phyloP scores from a whole-genome alignment of 257 asterid genomes.

The Solanum bulbocastanum region DNA sequence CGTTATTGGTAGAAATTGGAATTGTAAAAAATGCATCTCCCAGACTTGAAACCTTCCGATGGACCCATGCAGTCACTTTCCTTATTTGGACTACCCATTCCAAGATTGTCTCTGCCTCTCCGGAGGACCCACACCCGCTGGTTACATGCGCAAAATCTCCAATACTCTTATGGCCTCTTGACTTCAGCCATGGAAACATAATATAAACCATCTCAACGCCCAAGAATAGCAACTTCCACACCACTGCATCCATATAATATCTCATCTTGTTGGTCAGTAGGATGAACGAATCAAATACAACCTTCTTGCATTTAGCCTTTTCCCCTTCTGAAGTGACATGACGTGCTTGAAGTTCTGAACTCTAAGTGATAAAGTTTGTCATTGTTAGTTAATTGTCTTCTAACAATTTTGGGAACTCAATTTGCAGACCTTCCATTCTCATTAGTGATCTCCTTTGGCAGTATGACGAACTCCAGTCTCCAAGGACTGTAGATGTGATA shows the following conservation, averaged over 20 bases:
- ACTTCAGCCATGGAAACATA: neutral
- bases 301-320: neutral
- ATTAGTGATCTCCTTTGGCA: slow-evolving; percentile 70
- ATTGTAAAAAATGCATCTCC: neutral
- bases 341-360: neutral
- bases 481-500: slow-evolving; percentile 27
- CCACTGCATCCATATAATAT: neutral
- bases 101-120: neutral
- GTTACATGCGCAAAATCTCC: neutral
- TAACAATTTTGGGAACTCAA: slow-evolving; percentile 7
- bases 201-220: neutral
- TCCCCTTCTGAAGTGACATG: neutral
- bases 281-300: neutral
- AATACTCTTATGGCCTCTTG: neutral
- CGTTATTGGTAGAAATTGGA: neutral
- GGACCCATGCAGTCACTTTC: neutral
- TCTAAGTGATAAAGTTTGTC: neutral
- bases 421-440: slow-evolving; percentile 77
- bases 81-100: neutral
- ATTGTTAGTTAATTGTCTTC: neutral
- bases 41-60: neutral
- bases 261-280: neutral
- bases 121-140: neutral
- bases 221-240: neutral
- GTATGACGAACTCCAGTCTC: slow-evolving; percentile 42